Evolutionary conservation across 2,329 filamentous ascomycete genomes (phyloP).

Genomic region (Trichoderma sp.): DNA sequence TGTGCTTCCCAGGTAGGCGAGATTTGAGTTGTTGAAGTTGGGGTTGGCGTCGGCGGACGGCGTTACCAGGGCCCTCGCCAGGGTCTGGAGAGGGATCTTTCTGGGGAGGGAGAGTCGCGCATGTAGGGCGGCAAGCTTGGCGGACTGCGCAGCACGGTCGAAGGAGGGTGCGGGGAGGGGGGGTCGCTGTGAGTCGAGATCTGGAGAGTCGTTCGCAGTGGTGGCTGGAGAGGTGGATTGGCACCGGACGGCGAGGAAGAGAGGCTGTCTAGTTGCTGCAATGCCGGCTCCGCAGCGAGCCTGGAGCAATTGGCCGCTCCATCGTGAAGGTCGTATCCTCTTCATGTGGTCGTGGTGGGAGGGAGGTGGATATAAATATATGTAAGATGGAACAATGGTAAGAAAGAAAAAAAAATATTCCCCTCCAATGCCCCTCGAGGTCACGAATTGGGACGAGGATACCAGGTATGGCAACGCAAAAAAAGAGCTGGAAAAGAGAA

Average conservation of each 20-base stretch:
- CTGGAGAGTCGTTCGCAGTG: conserved; percentile 31
- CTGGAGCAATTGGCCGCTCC: conserved; percentile 45
- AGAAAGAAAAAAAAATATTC: conserved; percentile 3
- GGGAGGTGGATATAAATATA: neutral
- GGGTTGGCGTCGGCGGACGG: conserved; percentile 77
- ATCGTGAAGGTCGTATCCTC: conserved; percentile 46
- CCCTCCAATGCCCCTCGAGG: conserved; percentile 20
- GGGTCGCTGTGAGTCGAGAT: conserved; percentile 32
- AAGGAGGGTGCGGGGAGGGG: conserved; percentile 71
- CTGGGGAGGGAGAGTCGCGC: conserved; percentile 81
- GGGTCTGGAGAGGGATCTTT: conserved; percentile 80
- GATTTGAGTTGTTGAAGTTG: conserved; percentile 84
- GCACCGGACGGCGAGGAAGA: conserved; percentile 32
- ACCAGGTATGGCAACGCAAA: neutral
- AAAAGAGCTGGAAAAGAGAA: neutral
- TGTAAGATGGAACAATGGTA: neutral
- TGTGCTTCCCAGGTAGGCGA: conserved; percentile 78
- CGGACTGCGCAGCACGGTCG: conserved; percentile 67
- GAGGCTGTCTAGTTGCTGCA: conserved; percentile 32
- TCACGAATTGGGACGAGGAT: neutral
- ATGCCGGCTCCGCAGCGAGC: conserved; percentile 36
- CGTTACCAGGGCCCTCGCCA: conserved; percentile 84
- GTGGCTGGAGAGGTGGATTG: conserved; percentile 40
- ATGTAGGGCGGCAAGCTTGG: conserved; percentile 90
- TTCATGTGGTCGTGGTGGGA: conserved; percentile 39